Conservation (phyloP, 1,139 yeast genomes). For the Sugiyamaella sp. region DNA sequence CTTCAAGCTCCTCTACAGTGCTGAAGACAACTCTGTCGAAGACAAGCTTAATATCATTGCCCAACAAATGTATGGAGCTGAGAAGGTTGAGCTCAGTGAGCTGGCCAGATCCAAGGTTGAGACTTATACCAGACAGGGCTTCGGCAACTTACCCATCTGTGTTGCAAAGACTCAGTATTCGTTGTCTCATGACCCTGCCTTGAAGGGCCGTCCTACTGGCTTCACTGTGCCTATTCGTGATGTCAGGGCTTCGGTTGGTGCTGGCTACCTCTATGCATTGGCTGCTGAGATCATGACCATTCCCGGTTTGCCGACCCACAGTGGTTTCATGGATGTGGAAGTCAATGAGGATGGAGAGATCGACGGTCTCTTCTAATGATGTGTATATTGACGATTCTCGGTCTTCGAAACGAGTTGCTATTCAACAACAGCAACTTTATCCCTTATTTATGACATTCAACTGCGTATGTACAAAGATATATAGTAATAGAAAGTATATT, state of each 20-base stretch:
- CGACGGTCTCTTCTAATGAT: conserved; percentile 89
- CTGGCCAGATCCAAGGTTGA: conserved; percentile 86
- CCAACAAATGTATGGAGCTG: conserved; percentile 92
- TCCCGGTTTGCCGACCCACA: conserved; percentile 95
- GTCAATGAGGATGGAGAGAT: conserved; percentile 91
- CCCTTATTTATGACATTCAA: conserved; percentile 20
- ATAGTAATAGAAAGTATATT: conserved; percentile 8
- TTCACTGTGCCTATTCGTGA: conserved; percentile 94
- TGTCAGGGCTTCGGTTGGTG: conserved; percentile 92
- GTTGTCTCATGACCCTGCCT: conserved; percentile 85
- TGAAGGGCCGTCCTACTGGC: conserved; percentile 97
- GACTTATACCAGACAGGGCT: conserved; percentile 85
- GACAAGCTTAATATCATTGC: conserved; percentile 85
- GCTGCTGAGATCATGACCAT: conserved; percentile 98
- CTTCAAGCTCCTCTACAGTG: conserved; percentile 74
- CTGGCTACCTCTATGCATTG: conserved; percentile 93
- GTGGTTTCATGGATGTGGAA: conserved; percentile 97
- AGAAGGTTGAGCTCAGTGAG: conserved; percentile 81
- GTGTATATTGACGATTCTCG: too few relatives aligned
- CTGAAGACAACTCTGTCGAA: conserved; percentile 71
- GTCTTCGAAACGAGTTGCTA: conserved; percentile 4
- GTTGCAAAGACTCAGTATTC: conserved; percentile 98
- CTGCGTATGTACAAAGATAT: conserved; percentile 18
- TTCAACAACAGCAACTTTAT: conserved; percentile 15
- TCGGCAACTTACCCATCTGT: conserved; percentile 89